Evolutionary conservation across 805 yeast species (phyloP).

Genomic region (Saturnispora dispora): DNA sequence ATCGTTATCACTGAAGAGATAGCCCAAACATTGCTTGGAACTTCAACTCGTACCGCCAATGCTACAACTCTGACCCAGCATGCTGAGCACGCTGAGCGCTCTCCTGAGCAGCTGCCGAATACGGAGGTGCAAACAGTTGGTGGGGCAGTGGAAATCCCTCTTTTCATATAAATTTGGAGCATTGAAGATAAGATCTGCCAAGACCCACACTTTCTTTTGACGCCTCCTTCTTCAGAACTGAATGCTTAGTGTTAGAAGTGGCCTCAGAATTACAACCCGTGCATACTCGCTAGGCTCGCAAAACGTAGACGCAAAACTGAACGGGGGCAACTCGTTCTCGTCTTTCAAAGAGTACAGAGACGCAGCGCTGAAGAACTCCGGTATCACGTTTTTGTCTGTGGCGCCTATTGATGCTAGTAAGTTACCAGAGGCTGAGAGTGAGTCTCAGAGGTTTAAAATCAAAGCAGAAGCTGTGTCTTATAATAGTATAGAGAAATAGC

Average conservation of each 20-base stretch:
- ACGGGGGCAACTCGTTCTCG: background rate
- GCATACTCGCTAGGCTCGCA: background rate
- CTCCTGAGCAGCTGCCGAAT: background rate
- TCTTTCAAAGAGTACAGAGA: background rate
- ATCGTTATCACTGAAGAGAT: constrained; percentile 21
- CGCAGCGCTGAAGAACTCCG: background rate
- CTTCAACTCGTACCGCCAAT: background rate
- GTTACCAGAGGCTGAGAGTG: background rate
- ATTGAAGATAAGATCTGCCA: background rate
- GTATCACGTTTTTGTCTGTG: background rate
- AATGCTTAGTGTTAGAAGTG: background rate
- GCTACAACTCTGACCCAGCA: background rate
- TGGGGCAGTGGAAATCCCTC: constrained; percentile 38
- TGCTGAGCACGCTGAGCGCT: background rate
- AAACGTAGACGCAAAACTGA: background rate
- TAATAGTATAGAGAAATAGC: background rate
- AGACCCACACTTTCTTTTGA: background rate
- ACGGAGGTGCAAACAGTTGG: constrained; percentile 28
- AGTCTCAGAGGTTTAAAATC: background rate
- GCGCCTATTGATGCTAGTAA: background rate
- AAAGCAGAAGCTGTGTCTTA: background rate
- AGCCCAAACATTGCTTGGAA: constrained; percentile 20
- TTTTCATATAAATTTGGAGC: constrained; percentile 25
- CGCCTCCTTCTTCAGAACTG: no score
- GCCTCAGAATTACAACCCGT: background rate